A percentile compares a stretch with the other conserved stretches of the same genome.
These are phyloP conservation scores for Puccinia horiana DNA, from an alignment of 1,284 basidiomycete genomes.

Conservation along the genomic window DNA sequence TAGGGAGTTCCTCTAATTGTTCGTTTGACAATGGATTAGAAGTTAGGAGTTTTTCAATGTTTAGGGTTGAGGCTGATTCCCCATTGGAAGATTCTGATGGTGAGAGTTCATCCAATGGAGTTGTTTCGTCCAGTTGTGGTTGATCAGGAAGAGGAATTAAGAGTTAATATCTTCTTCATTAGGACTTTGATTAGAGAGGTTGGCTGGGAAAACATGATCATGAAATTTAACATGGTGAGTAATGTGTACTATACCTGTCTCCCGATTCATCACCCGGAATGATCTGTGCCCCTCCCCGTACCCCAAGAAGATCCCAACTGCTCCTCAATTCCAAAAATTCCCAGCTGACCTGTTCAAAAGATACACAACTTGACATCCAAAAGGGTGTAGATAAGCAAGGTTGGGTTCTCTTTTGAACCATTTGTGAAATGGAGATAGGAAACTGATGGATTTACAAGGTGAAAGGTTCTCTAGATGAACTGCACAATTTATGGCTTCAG, in stretches of 20 bases:
- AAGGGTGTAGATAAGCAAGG: constrained; percentile 2
- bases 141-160: not conserved
- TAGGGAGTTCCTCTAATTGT: not conserved
- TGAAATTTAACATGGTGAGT: constrained; percentile 16
- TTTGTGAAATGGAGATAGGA: not conserved
- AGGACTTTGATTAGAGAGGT: not conserved
- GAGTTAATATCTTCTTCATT: too few species aligned
- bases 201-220: not conserved
- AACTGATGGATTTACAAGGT: constrained; percentile 17
- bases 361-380: constrained; percentile 15
- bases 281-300: constrained; percentile 9
- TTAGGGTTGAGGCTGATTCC: too few species aligned
- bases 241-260: too few species aligned
- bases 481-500: not conserved
- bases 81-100: too few species aligned
- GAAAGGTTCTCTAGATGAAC: too few species aligned
- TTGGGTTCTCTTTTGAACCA: too few species aligned
- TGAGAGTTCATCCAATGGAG: too few species aligned
- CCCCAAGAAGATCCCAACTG: not conserved
- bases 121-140: not conserved
- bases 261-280: not conserved
- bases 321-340: constrained; percentile 11
- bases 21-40: too few species aligned
- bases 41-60: too few species aligned
- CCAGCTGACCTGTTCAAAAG: not conserved